Evolutionary conservation across 768 basidiomycete species (phyloP).

Genomic region (Leccinum aurantiacum): DNA sequence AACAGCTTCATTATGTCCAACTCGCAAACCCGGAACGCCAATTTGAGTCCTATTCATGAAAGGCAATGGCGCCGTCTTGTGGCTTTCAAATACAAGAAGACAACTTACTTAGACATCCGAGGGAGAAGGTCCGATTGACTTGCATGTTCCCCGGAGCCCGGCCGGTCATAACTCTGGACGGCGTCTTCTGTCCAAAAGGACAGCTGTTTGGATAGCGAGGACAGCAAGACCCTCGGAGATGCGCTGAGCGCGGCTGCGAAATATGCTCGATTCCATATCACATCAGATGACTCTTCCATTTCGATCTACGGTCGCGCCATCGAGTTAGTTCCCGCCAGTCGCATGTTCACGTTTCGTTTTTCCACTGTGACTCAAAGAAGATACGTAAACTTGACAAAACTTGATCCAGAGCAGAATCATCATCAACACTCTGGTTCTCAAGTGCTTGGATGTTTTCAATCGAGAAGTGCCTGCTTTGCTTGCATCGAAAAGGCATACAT

Average conservation of each 20-base stretch:
- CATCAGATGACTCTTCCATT: not conserved
- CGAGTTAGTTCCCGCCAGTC: not conserved
- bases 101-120: constrained; percentile 39
- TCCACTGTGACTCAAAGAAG: not conserved
- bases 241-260: constrained; percentile 45
- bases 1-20: constrained; percentile 43
- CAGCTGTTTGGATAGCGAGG: constrained; percentile 44
- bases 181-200: not conserved
- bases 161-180: not conserved
- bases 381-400: constrained; percentile 29
- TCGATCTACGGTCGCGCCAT: not conserved
- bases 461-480: constrained; percentile 37
- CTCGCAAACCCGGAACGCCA: constrained; percentile 53
- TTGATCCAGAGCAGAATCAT: constrained; percentile 19
- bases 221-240: constrained; percentile 53
- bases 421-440: constrained; percentile 25
- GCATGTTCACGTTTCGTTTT: not conserved
- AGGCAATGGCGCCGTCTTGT: constrained; percentile 46
- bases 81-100: constrained; percentile 73
- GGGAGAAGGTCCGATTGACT: constrained; percentile 47
- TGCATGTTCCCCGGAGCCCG: constrained; percentile 29
- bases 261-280: constrained; percentile 46
- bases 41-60: constrained; percentile 56
- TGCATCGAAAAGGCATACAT: constrained; percentile 40
- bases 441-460: constrained; percentile 42